Conservation (phyloP, 1,139 yeast genomes). For the Pneumocystis wakefieldiae region DNA sequence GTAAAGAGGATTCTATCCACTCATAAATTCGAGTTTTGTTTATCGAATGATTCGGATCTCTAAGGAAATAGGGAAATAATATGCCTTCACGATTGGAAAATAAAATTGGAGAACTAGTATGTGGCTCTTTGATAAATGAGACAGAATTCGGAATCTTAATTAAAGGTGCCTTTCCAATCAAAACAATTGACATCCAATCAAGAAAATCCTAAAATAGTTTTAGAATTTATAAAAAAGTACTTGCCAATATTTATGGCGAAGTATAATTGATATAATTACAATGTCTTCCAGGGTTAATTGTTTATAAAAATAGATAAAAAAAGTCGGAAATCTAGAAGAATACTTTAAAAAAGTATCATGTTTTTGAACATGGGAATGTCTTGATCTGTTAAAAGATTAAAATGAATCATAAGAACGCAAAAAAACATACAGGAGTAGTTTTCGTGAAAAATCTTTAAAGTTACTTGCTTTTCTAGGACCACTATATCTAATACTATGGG, state of each 20-base stretch:
- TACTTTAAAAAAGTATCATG: background rate
- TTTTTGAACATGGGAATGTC: background rate
- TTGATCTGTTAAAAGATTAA: background rate
- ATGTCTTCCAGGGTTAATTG: background rate
- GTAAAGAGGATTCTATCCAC: slow-evolving; percentile 25
- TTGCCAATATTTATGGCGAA: background rate
- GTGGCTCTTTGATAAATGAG: slow-evolving; percentile 20
- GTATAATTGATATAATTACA: background rate
- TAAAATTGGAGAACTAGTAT: slow-evolving; percentile 24
- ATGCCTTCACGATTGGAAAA: slow-evolving; percentile 22
- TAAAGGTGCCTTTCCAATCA: slow-evolving; percentile 24
- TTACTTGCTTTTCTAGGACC: slow-evolving; percentile 25
- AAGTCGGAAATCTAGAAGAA: background rate
- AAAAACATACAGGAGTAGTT: slow-evolving; percentile 9
- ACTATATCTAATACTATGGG: slow-evolving; percentile 21
- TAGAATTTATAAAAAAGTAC: background rate
- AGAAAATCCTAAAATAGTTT: slow-evolving; percentile 21
- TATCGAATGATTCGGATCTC: slow-evolving; percentile 24
- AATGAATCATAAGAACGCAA: background rate
- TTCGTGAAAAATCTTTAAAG: slow-evolving; percentile 22
- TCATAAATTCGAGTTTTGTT: slow-evolving; percentile 20
- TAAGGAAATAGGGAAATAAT: slow-evolving; percentile 21
- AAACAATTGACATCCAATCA: slow-evolving; percentile 22
- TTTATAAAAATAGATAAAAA: background rate
- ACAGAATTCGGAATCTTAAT: slow-evolving; percentile 21